Evolutionary conservation across 257 asterid genomes (phyloP).

Genomic region (Orobanche coerulescens): DNA sequence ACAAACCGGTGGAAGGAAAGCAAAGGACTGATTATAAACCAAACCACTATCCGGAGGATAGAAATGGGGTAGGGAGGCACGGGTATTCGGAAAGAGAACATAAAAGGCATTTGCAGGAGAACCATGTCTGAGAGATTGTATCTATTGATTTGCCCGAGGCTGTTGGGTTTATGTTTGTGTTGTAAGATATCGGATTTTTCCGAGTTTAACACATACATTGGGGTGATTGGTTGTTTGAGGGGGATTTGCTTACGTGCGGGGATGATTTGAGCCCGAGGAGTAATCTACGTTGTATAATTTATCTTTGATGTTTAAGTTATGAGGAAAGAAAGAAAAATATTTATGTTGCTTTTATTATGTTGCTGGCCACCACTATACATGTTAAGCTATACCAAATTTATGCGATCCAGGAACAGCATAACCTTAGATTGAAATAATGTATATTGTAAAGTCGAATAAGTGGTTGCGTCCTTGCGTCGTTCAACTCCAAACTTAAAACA

Average conservation of each 20-base stretch:
- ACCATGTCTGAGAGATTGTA: slow-evolving; percentile 50
- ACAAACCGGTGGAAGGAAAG: slow-evolving; percentile 8
- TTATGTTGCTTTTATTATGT: neutral
- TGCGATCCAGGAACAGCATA: no score
- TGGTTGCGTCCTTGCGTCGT: neutral
- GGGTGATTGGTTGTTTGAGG: no score
- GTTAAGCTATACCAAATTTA: no score
- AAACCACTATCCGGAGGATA: slow-evolving; percentile 31
- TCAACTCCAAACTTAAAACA: neutral
- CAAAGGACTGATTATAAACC: neutral
- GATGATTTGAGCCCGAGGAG: no score
- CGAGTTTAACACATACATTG: no score
- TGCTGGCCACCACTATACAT: neutral
- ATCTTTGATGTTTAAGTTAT: neutral
- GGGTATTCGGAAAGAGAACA: slow-evolving; percentile 70
- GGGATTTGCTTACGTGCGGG: no score
- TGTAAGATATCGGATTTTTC: no score
- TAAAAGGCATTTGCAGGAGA: slow-evolving; percentile 65
- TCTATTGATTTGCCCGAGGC: neutral
- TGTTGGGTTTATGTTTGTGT: no score
- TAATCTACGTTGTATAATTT: no score
- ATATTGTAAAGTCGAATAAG: no score
- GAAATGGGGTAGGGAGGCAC: slow-evolving; percentile 43
- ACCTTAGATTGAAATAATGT: no score
- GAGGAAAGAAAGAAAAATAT: slow-evolving; percentile 2